Evolutionary conservation across 2,329 filamentous ascomycete genomes (phyloP).

Genomic region (Bipolaris cookei): DNA sequence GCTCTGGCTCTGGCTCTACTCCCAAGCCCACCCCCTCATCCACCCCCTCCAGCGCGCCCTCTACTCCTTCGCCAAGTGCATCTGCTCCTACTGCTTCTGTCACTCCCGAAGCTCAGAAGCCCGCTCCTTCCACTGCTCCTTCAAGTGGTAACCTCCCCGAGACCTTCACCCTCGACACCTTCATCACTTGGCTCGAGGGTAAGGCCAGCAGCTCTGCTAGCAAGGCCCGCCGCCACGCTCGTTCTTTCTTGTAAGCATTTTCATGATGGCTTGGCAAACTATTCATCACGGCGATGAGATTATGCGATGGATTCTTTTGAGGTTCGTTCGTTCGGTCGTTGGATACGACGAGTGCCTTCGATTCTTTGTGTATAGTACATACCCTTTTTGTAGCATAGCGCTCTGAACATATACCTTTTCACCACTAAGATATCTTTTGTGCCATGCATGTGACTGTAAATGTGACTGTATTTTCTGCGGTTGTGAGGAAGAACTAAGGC

Average conservation of each 20-base stretch:
- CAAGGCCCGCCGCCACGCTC: conserved; percentile 40
- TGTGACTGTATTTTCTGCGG: not conserved
- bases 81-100: conserved; percentile 4
- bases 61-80: conserved; percentile 4
- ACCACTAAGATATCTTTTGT: not conserved
- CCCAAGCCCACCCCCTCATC: conserved; percentile 21
- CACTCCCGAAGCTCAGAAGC: conserved; percentile 9
- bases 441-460: not conserved
- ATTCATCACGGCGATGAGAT: not conserved
- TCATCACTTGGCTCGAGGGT: conserved; percentile 44
- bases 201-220: conserved; percentile 25
- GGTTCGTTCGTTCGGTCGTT: conserved; percentile 18
- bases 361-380: conserved; percentile 28
- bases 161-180: conserved; percentile 44
- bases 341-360: conserved; percentile 18
- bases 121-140: conserved; percentile 21
- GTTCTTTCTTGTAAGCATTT: conserved; percentile 28
- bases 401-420: conserved; percentile 3
- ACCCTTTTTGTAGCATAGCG: conserved; percentile 23
- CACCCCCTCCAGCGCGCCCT: conserved; percentile 13
- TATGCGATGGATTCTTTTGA: conserved; percentile 5
- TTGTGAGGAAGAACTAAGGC: not conserved
- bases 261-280: not conserved
- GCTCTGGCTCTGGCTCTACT: conserved; percentile 17
- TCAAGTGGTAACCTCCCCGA: conserved; percentile 30